phyloP scores from a whole-genome alignment of 345 rosid species.

The Linum tenue region DNA sequence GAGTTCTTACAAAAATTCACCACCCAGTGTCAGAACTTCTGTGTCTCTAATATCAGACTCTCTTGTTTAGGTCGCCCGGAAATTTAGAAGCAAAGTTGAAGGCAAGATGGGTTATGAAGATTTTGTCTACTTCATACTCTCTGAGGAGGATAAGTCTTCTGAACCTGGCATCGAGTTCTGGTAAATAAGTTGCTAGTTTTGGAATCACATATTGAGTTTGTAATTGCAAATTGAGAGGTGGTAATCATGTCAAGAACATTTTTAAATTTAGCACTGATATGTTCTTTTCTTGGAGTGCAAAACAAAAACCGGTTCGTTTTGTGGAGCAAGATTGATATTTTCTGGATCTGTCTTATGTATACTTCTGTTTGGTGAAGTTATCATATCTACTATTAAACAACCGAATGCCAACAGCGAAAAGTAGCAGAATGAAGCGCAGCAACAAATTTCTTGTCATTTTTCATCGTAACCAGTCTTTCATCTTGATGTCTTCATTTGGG shows the following conservation, averaged over 20 bases:
- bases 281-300: neutral
- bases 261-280: neutral
- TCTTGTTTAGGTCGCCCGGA: neutral
- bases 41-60: neutral
- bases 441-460: neutral
- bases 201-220: neutral
- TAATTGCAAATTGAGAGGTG: neutral
- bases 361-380: too few relatives aligned
- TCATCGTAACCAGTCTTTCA: neutral
- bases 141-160: constrained; percentile 6
- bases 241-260: neutral
- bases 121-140: constrained; percentile 6
- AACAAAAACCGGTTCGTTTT: too few relatives aligned
- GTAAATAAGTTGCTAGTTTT: neutral
- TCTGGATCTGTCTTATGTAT: too few relatives aligned
- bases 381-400: too few relatives aligned
- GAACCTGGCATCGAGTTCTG: constrained; percentile 1
- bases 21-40: neutral
- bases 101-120: constrained; percentile 5
- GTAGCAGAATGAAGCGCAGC: neutral
- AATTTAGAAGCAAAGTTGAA: constrained; percentile 1
- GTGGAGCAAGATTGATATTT: too few relatives aligned
- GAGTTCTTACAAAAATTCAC: too few relatives aligned
- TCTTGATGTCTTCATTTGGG: neutral
- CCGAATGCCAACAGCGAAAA: too few relatives aligned